Evolutionary conservation across 1,139 yeast genomes (phyloP), one percentile per base, ranked within the genome.

Genomic region (Yamadazyma sp.): DNA sequence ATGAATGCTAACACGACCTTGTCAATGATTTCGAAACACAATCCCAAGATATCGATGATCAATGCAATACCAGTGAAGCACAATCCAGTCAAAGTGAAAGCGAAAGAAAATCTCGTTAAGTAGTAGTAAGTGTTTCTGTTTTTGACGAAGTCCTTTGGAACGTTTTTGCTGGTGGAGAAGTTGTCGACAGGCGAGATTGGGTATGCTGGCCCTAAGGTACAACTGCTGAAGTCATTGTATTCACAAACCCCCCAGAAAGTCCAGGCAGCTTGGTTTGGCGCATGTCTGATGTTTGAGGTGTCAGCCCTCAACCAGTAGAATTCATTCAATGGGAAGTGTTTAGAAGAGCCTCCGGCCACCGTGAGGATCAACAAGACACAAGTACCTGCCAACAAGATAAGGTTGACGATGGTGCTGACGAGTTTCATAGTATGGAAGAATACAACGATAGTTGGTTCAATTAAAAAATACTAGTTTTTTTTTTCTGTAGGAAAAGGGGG

Each of bases 181-280:
- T 85, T 84, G 60, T 83, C 87, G 42, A 64, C 74, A 23, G 92
- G 92, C 5, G 89, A 81, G 47, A 85, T 64, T 43, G 91, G 87
- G 55, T 68, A 74, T 35, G 84, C 91, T 31, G 77, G 77, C 12
- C 74, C 75, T 37, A 58, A 55, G 25, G 55, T 49, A 55, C 77
- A 71, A 14, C 83, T 76, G 37, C 72, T 64, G 47, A 66, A 64
- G 53, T 64, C 55, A 17, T 54, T 43, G 36, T 65, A 64, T 40
- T 74, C 72, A 61, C 89, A 83, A 34, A 83, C 75, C 51, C 92
- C 92, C 94, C 94, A 85, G 68, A 80, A 85, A 2, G 91, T 81
- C 92, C 92, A 85, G 48, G 87, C 79, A 15, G 87, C 66, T 42
- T 51, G 51, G 24, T 60, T 44, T 27, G 75, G 72, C n/a, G 89